These are phyloP conservation scores for Colletotrichum sp. DNA, from an alignment of 2,329 filamentous ascomycete species.

Conservation along the genomic window DNA sequence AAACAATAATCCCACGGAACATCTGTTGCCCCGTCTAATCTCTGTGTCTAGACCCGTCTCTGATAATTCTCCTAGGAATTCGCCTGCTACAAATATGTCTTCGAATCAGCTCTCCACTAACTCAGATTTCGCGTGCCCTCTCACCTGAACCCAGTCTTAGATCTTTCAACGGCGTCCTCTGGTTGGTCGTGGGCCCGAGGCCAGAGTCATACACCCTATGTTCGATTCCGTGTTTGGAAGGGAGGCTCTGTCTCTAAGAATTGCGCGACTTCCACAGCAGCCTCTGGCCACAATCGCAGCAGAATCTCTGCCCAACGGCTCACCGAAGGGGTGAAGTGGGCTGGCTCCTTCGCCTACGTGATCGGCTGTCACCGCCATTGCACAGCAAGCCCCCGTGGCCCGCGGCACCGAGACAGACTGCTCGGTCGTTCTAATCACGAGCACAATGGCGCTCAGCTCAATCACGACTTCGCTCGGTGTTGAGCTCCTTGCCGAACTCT, in stretches of 20 bases:
- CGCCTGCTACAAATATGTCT: neutral
- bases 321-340: slow-evolving; percentile 27
- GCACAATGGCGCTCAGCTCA: slow-evolving; percentile 28
- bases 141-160: slow-evolving; percentile 8
- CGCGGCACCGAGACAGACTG: slow-evolving; percentile 38
- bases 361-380: slow-evolving; percentile 36
- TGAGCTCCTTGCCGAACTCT: neutral
- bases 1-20: neutral
- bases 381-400: slow-evolving; percentile 34
- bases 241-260: slow-evolving; percentile 22
- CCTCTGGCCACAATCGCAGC: neutral
- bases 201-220: slow-evolving; percentile 33
- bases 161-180: slow-evolving; percentile 18
- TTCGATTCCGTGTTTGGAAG: slow-evolving; percentile 21
- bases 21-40: neutral
- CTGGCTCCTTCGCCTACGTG: neutral
- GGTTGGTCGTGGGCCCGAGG: slow-evolving; percentile 30
- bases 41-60: neutral
- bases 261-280: slow-evolving; percentile 24
- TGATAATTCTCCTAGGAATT: neutral
- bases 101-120: neutral
- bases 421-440: slow-evolving; percentile 29
- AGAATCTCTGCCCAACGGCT: slow-evolving; percentile 30
- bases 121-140: neutral
- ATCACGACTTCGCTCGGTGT: slow-evolving; percentile 27